Percentiles rank a stretch among this genome's conserved stretches.
Conservation (phyloP, 352 stramenopile species). For the Pythium guiyangense region DNA sequence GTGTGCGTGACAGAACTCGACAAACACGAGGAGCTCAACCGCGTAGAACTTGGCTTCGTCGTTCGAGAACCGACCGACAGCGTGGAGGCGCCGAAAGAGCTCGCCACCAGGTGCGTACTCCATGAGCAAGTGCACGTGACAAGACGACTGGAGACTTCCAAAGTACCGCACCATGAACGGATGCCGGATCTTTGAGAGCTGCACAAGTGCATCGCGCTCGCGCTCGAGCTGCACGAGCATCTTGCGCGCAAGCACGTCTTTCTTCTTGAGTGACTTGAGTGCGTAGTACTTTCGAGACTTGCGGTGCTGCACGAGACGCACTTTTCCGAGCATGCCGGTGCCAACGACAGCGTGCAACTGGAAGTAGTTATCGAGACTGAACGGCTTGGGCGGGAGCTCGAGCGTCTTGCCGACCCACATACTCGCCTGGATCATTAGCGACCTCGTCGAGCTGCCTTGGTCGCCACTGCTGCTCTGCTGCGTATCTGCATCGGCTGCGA, state of each 20-base stretch:
- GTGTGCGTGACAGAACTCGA: slow-evolving; percentile 44
- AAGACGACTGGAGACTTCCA: slow-evolving; percentile 48
- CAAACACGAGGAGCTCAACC: slow-evolving; percentile 52
- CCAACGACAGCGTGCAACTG: slow-evolving; percentile 49
- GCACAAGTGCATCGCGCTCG: slow-evolving; percentile 42
- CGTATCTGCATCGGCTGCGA: not conserved
- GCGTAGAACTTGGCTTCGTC: slow-evolving; percentile 82
- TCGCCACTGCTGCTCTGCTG: not conserved
- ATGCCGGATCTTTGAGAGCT: slow-evolving; percentile 32
- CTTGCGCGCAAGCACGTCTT: slow-evolving; percentile 44
- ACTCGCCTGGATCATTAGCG: not conserved
- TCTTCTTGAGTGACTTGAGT: slow-evolving; percentile 72
- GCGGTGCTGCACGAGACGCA: slow-evolving; percentile 58
- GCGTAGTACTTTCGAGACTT: slow-evolving; percentile 57
- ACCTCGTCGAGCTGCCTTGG: not conserved
- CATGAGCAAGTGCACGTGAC: slow-evolving; percentile 62
- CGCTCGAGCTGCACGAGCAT: slow-evolving; percentile 54
- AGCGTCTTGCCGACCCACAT: slow-evolving; percentile 51
- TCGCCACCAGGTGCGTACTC: slow-evolving; percentile 69
- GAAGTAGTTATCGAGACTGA: slow-evolving; percentile 57
- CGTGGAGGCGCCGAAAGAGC: slow-evolving; percentile 51
- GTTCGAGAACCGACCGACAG: slow-evolving; percentile 45
- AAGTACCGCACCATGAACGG: slow-evolving; percentile 59
- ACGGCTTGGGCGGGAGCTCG: slow-evolving; percentile 48
- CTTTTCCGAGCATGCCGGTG: slow-evolving; percentile 69